Conservation (phyloP, 495 filamentous ascomycete species). For the Hypoxylon trugodes region DNA sequence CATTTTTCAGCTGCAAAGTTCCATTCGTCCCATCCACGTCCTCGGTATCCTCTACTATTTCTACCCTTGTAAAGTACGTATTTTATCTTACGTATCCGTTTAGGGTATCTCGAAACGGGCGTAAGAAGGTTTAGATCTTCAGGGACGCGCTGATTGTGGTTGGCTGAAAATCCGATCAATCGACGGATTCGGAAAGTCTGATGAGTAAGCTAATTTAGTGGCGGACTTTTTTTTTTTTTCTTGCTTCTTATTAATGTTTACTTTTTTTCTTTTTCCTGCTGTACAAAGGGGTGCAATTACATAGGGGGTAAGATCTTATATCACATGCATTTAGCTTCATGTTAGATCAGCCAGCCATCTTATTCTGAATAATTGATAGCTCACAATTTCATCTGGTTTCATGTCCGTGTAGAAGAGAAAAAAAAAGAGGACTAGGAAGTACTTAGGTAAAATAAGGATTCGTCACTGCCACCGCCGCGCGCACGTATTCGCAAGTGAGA, state of each 20-base stretch:
- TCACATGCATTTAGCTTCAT: slow-evolving; percentile 29
- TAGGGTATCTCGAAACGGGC: too few species aligned
- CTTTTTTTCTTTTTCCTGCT: background rate
- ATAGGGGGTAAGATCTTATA: background rate
- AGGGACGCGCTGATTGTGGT: slow-evolving; percentile 34
- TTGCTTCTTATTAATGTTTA: too few species aligned
- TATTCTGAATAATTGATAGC: background rate
- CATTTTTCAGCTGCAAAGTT: too few species aligned
- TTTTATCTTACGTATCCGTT: too few species aligned
- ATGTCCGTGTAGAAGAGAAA: background rate
- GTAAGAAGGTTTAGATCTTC: too few species aligned
- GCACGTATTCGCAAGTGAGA: background rate
- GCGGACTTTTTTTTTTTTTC: background rate
- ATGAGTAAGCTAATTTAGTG: background rate
- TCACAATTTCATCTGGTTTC: background rate
- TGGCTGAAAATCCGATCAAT: slow-evolving; percentile 11
- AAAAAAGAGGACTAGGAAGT: slow-evolving; percentile 1
- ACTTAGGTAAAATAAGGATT: slow-evolving; percentile 16
- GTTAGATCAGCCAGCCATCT: slow-evolving; percentile 1
- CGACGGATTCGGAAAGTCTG: slow-evolving; percentile 36
- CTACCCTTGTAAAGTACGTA: too few species aligned
- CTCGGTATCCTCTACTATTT: too few species aligned
- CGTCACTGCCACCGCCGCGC: slow-evolving; percentile 16
- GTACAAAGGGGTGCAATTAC: background rate
- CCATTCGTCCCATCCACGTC: too few species aligned